Evolutionary conservation across 257 asterid genomes (phyloP), one percentile per base, ranked within the genome.

Genomic region (Solanum appendiculatum): DNA sequence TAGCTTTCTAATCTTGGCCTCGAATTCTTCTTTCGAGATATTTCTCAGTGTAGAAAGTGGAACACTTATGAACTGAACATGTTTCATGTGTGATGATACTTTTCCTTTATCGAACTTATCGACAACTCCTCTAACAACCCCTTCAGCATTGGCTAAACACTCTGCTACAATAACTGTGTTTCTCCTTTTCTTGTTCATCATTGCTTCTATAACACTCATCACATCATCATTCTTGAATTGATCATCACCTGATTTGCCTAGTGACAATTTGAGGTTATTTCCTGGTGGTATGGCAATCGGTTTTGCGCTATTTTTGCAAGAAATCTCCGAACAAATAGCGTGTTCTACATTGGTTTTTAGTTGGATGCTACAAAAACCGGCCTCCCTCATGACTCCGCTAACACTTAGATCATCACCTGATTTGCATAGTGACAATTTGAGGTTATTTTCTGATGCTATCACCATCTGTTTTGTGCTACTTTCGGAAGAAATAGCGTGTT

Each of bases 301-400:
- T 72, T 82, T 89, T 46, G 90, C 12, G 15, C 86, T 83, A 23
- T 89, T n/a, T 36, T 92, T 91, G 5, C 39, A 31, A 68, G 39
- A 68, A 31, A 68, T 16, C 75, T 31, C 78, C 4, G 86, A 70
- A 7, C 97, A 86, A 82, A 92, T 84, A 5, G 94, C 69, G 75
- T 93, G 93, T 83, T 96, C 97, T 10, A 93, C 94, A 68, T 93
- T 95, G 91, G 16, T 86, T 90, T 96, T 96, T 16, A 94, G 96
- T 80, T 93, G 98, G 1, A 93, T 92, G 66, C 98, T 96, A 5
- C 93, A 92, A 88, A 95, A 95, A 21, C 95, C 94, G 11, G 97
- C 98, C 85, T 96, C 98, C 25, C 93, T 90, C 98, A 95, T 95
- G 74, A 94, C 99, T 84, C 95, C 88, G 81, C 97, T 95, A 5